These are phyloP conservation scores for Diatrype stigma DNA, from an alignment of 2,329 filamentous ascomycete genomes.

Conservation along the genomic window DNA sequence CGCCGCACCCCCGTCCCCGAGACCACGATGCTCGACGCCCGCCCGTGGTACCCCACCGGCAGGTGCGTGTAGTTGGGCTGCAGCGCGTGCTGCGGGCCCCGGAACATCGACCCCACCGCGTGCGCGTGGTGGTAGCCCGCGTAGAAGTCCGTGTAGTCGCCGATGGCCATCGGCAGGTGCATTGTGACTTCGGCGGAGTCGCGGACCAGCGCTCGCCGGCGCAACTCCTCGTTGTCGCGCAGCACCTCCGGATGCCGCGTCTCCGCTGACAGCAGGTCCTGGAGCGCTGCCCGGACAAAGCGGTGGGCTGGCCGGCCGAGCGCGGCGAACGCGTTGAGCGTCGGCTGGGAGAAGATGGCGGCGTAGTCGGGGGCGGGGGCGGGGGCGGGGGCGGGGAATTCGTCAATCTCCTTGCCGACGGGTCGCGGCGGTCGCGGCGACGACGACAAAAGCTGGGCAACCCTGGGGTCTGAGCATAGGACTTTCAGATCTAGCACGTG, in stretches of 20 bases:
- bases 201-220: constrained; percentile 56
- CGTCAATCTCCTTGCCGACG: no score
- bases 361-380: constrained; percentile 54
- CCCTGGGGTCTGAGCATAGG: constrained; percentile 15
- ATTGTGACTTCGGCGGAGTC: constrained; percentile 45
- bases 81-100: constrained; percentile 66
- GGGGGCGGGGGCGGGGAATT: no score
- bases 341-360: constrained; percentile 59
- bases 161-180: constrained; percentile 73
- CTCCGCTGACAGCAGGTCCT: constrained; percentile 58
- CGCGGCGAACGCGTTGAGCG: constrained; percentile 69
- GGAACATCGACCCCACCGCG: constrained; percentile 63
- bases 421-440: no score
- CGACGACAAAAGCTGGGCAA: constrained; percentile 18
- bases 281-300: constrained; percentile 65
- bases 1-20: constrained; percentile 70
- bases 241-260: constrained; percentile 59
- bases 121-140: constrained; percentile 75
- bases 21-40: constrained; percentile 70
- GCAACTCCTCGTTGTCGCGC: constrained; percentile 56
- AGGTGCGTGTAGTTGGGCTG: constrained; percentile 80
- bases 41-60: constrained; percentile 77
- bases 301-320: constrained; percentile 65
- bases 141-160: constrained; percentile 85
- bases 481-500: constrained; percentile 65